Evolutionary conservation across 805 yeast species (phyloP).

Genomic region (Suhomyces prunicola): DNA sequence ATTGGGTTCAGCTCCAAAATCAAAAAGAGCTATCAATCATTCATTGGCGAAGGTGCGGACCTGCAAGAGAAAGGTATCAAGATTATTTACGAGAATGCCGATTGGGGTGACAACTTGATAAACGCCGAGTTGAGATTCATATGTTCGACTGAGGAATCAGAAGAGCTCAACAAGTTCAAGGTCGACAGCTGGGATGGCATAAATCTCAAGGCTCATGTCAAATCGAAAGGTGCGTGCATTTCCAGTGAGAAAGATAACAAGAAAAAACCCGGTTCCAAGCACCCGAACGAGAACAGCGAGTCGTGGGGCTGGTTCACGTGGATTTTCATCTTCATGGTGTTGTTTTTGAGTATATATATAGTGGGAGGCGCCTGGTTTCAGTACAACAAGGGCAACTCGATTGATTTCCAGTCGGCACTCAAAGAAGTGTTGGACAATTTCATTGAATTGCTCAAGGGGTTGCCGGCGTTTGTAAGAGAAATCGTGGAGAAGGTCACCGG

Average conservation of each 20-base stretch:
- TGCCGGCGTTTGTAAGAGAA: slow-evolving; percentile 68
- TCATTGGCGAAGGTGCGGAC: slow-evolving; percentile 25
- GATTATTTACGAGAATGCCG: slow-evolving; percentile 48
- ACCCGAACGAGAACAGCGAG: slow-evolving; percentile 28
- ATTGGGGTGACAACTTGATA: slow-evolving; percentile 67
- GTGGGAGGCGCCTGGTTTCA: slow-evolving; percentile 75
- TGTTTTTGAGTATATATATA: slow-evolving; percentile 68
- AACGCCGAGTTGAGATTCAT: slow-evolving; percentile 46
- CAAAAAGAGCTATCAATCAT: slow-evolving; percentile 25
- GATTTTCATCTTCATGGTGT: slow-evolving; percentile 69
- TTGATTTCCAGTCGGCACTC: slow-evolving; percentile 70
- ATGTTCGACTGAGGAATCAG: slow-evolving; percentile 38
- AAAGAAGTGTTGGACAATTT: slow-evolving; percentile 70
- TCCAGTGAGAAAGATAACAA: slow-evolving; percentile 28
- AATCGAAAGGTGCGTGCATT: slow-evolving; percentile 41
- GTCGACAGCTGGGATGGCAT: slow-evolving; percentile 39
- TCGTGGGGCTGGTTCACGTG: slow-evolving; percentile 84
- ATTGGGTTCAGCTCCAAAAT: slow-evolving; percentile 52
- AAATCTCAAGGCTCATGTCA: slow-evolving; percentile 25
- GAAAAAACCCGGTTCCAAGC: slow-evolving; percentile 17
- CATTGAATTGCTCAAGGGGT: slow-evolving; percentile 51
- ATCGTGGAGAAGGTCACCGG: slow-evolving; percentile 65
- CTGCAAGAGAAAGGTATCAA: slow-evolving; percentile 27
- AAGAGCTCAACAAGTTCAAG: slow-evolving; percentile 18
- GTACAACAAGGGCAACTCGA: slow-evolving; percentile 65